phyloP scores from a whole-genome alignment of 192 early-diverging fungal species.

The Podila horticola region DNA sequence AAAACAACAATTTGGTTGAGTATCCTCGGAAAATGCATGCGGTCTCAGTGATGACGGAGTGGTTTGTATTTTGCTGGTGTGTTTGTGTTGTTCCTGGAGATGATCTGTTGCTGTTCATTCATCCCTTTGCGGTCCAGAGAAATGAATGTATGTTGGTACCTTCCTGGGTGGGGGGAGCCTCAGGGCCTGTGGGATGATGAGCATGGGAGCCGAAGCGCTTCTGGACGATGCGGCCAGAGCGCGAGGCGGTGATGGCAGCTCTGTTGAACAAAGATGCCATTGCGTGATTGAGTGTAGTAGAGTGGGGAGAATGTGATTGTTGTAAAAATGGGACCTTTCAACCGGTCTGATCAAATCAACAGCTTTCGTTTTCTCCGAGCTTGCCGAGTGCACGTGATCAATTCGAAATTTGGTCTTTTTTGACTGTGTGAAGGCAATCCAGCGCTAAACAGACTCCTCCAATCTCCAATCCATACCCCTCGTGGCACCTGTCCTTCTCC shows the following conservation, averaged over 20 bases:
- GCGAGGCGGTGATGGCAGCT: slow-evolving; percentile 42
- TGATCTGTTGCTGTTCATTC: too few relatives aligned
- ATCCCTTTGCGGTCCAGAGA: not conserved
- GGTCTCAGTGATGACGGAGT: too few relatives aligned
- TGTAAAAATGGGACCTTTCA: not conserved
- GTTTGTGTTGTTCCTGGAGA: too few relatives aligned
- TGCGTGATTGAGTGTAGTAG: not conserved
- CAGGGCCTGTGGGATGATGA: slow-evolving; percentile 30
- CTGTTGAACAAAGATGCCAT: slow-evolving; percentile 48
- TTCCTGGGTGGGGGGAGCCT: slow-evolving; percentile 48
- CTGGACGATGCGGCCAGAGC: slow-evolving; percentile 44
- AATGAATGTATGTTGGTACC: slow-evolving; percentile 10
- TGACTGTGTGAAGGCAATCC: too few relatives aligned
- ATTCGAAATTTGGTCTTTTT: too few relatives aligned
- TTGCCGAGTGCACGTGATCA: too few relatives aligned
- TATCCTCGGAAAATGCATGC: not conserved
- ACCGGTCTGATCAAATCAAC: not conserved
- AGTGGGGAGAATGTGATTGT: not conserved
- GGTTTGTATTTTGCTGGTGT: too few relatives aligned
- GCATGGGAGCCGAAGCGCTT: slow-evolving; percentile 51
- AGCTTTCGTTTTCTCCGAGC: too few relatives aligned
- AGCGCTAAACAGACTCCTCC: too few relatives aligned
- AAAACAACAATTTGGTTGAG: not conserved
- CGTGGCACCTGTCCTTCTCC: too few relatives aligned
- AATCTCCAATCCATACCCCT: too few relatives aligned